Percentiles rank a stretch among this genome's conserved stretches.
These are phyloP conservation scores for Aspergillus nomiae DNA, from an alignment of 2,329 filamentous ascomycete species.

Conservation along the genomic window DNA sequence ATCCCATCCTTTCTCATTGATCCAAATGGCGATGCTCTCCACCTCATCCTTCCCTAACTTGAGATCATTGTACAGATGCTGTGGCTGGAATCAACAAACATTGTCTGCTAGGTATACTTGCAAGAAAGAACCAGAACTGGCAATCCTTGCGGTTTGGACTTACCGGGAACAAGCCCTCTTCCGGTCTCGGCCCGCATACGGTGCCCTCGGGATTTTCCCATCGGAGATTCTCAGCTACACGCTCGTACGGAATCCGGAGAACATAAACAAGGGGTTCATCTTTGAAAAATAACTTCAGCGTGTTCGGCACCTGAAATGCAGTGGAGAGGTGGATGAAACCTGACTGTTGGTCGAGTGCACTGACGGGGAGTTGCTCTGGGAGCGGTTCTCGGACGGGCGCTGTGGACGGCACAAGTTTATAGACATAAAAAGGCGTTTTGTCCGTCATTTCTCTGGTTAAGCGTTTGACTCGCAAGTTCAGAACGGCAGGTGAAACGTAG, in stretches of 20 bases:
- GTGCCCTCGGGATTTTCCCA: conserved; percentile 43
- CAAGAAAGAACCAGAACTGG: background rate
- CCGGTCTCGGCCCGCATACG: conserved; percentile 38
- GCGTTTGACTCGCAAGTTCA: conserved; percentile 3
- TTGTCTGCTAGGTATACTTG: background rate
- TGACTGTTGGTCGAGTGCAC: conserved; percentile 37
- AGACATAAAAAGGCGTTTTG: conserved; percentile 35
- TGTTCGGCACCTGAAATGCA: conserved; percentile 40
- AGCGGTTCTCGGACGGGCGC: conserved; percentile 37
- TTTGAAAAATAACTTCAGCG: conserved; percentile 40
- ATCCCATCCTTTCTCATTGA: conserved; percentile 41
- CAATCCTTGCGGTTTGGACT: conserved; percentile 15
- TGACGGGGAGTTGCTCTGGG: conserved; percentile 39
- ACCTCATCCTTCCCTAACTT: conserved; percentile 40
- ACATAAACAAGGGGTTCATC: conserved; percentile 41
- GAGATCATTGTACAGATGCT: conserved; percentile 44
- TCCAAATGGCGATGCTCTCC: conserved; percentile 41
- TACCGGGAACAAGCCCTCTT: conserved; percentile 44
- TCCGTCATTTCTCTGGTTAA: conserved; percentile 20
- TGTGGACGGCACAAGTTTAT: conserved; percentile 42
- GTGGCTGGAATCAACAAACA: background rate
- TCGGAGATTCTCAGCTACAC: conserved; percentile 31
- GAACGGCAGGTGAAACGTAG: background rate
- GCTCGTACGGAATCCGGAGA: conserved; percentile 37
- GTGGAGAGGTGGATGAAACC: conserved; percentile 44